Conservation (phyloP, 2,329 filamentous ascomycete genomes). For the Cadophora luteo-olivacea region DNA sequence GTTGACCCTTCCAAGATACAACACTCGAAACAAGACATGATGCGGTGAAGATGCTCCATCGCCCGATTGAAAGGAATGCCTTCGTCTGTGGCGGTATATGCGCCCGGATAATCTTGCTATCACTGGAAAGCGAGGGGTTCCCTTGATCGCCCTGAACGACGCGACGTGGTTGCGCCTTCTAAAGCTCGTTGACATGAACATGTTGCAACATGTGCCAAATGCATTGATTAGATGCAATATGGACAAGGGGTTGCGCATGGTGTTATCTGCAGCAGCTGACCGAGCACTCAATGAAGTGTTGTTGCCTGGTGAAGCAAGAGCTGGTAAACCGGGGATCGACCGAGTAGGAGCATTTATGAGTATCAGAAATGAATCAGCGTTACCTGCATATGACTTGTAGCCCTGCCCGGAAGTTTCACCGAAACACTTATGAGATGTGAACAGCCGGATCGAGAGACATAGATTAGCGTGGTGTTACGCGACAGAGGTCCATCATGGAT, state of each 20-base stretch:
- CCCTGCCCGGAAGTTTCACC: constrained; percentile 24
- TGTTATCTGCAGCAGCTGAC: constrained; percentile 14
- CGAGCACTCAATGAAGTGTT: neutral
- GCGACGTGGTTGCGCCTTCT: neutral
- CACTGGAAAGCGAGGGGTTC: constrained; percentile 11
- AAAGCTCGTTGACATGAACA: neutral
- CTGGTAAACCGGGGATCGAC: neutral
- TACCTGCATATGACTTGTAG: constrained; percentile 28
- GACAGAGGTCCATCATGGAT: constrained; percentile 6
- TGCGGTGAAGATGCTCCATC: constrained; percentile 16
- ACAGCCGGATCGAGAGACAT: constrained; percentile 30
- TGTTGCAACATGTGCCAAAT: constrained; percentile 26
- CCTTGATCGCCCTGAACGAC: constrained; percentile 5
- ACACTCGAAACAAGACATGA: neutral
- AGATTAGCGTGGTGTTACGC: constrained; percentile 28
- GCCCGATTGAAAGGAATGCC: constrained; percentile 10
- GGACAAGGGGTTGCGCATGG: constrained; percentile 24
- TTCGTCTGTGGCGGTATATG: constrained; percentile 12
- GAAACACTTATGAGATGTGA: constrained; percentile 30
- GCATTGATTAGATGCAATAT: constrained; percentile 31
- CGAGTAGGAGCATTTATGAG: neutral
- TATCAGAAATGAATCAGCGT: constrained; percentile 12
- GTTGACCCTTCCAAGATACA: neutral
- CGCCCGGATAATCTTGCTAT: constrained; percentile 18
- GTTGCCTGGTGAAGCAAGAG: constrained; percentile 14